A percentile compares a stretch with the other conserved stretches of the same genome.
phyloP scores from a whole-genome alignment of 176 grass and related monocot genomes.

The Phoenix dactylifera region DNA sequence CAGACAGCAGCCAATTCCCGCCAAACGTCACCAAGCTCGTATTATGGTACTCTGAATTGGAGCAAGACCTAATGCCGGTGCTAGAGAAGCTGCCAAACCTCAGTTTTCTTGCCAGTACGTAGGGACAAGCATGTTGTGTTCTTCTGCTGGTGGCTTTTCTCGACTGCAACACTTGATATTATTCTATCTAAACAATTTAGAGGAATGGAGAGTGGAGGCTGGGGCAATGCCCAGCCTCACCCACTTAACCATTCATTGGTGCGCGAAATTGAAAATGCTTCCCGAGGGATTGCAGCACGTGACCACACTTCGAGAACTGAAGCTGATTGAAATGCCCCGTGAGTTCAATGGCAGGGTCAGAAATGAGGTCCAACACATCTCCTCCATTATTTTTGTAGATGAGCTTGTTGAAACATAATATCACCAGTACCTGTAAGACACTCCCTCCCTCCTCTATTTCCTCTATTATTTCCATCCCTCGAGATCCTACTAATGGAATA shows the following conservation, averaged over 20 bases:
- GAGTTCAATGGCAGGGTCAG: too few relatives aligned
- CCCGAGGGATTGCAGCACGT: slow-evolving; percentile 17
- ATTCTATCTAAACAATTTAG: not conserved
- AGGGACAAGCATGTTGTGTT: too few relatives aligned
- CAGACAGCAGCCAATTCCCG: too few relatives aligned
- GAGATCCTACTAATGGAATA: too few relatives aligned
- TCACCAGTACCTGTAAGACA: too few relatives aligned
- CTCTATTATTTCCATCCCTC: too few relatives aligned
- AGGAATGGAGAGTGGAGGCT: slow-evolving; percentile 16
- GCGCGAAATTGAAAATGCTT: slow-evolving; percentile 1
- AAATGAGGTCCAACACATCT: too few relatives aligned
- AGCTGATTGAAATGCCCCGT: not conserved
- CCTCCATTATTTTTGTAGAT: too few relatives aligned
- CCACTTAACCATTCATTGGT: not conserved
- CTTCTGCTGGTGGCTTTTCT: not conserved
- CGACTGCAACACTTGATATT: slow-evolving; percentile 5
- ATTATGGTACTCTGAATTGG: not conserved
- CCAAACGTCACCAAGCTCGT: slow-evolving; percentile 8
- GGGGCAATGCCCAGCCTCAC: slow-evolving; percentile 13
- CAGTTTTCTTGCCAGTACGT: slow-evolving; percentile 6
- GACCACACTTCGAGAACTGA: not conserved
- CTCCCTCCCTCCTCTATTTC: too few relatives aligned
- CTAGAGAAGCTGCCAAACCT: slow-evolving; percentile 18
- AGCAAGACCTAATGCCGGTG: slow-evolving; percentile 23
- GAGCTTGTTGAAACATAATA: too few relatives aligned